These are phyloP conservation scores for Lentinula edodes DNA, from an alignment of 768 basidiomycete species.

Conservation along the genomic window DNA sequence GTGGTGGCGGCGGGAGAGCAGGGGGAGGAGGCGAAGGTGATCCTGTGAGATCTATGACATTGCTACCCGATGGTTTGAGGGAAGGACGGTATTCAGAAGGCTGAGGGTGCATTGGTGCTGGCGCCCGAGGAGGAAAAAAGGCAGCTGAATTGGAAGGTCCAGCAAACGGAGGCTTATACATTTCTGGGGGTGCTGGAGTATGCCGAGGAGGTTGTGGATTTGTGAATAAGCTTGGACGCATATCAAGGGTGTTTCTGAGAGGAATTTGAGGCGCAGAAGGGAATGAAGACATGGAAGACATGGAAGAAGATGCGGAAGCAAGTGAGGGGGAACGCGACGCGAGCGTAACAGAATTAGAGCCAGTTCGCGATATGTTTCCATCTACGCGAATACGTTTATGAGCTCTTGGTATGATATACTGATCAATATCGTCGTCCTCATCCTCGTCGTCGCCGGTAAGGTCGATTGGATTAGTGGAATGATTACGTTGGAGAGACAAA, in stretches of 20 bases:
- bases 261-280: constrained; percentile 10
- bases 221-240: constrained; percentile 12
- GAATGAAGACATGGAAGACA: constrained; percentile 23
- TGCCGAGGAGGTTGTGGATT: not conserved
- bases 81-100: constrained; percentile 21
- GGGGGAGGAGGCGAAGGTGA: constrained; percentile 43
- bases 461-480: constrained; percentile 54
- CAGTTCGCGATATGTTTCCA: not conserved
- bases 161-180: constrained; percentile 49
- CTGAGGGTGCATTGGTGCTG: constrained; percentile 11
- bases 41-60: constrained; percentile 72
- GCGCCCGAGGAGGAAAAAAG: constrained; percentile 19
- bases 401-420: constrained; percentile 25
- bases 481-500: constrained; percentile 31
- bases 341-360: constrained; percentile 9
- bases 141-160: constrained; percentile 34
- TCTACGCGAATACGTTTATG: constrained; percentile 41
- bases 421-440: constrained; percentile 36
- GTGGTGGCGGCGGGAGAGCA: constrained; percentile 21
- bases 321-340: constrained; percentile 14
- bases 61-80: constrained; percentile 28
- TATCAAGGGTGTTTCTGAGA: constrained; percentile 7
- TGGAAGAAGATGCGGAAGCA: constrained; percentile 10
- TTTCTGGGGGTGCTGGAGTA: constrained; percentile 6
- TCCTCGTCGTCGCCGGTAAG: constrained; percentile 50